A percentile compares a stretch with the other conserved stretches of the same genome.
Conservation (phyloP, 2,329 filamentous ascomycete genomes). For the Penicillium sclerotiorum region DNA sequence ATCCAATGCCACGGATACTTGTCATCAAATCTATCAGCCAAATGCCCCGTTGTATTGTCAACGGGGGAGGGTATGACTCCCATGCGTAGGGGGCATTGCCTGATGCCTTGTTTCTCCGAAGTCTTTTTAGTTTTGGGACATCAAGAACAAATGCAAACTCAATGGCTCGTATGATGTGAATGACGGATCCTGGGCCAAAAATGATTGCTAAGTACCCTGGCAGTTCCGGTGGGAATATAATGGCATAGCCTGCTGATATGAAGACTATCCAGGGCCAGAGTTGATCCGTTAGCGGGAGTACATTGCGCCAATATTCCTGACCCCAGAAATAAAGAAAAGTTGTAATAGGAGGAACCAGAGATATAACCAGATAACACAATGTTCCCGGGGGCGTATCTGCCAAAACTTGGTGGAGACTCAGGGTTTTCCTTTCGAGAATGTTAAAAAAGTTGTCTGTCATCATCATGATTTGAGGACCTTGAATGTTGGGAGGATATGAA, state of each 20-base stretch:
- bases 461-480: too few relatives aligned
- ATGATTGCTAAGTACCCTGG: not conserved
- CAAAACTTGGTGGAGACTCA: not conserved
- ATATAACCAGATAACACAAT: not conserved
- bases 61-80: not conserved
- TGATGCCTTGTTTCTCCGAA: not conserved
- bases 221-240: not conserved
- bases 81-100: not conserved
- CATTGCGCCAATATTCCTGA: not conserved
- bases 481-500: too few relatives aligned
- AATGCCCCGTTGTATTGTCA: not conserved
- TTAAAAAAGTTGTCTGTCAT: too few relatives aligned
- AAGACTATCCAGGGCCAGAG: not conserved
- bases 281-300: not conserved
- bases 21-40: not conserved
- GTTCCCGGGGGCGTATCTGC: not conserved
- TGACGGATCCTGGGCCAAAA: not conserved
- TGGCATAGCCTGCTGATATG: not conserved
- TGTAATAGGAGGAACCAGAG: not conserved
- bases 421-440: not conserved
- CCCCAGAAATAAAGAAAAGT: not conserved
- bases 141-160: not conserved
- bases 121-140: not conserved
- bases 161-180: not conserved
- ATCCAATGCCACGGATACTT: not conserved